Conservation (phyloP, 1,284 basidiomycete species). For the Volvariella surrecta region DNA sequence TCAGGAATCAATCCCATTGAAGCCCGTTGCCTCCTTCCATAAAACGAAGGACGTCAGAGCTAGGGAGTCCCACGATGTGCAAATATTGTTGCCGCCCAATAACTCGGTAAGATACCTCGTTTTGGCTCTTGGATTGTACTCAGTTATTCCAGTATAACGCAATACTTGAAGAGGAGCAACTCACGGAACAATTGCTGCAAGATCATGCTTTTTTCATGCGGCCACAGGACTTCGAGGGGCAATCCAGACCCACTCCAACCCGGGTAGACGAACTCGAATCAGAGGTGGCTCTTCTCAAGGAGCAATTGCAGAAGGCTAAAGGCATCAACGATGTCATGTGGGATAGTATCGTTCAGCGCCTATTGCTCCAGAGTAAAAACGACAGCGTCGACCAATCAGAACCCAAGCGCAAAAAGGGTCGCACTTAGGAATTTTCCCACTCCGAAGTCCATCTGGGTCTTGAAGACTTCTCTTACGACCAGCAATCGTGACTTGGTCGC, state of each 20-base stretch:
- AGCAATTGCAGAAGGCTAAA: slow-evolving; percentile 73
- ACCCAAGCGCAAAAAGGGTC: slow-evolving; percentile 26
- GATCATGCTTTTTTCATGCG: slow-evolving; percentile 57
- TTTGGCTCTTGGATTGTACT: neutral
- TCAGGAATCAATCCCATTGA: slow-evolving; percentile 56
- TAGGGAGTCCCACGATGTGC: slow-evolving; percentile 60
- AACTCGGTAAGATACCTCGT: neutral
- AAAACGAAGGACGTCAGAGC: slow-evolving; percentile 58
- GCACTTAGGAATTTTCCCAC: slow-evolving; percentile 13
- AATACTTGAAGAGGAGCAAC: slow-evolving; percentile 25
- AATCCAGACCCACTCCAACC: slow-evolving; percentile 33
- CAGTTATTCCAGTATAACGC: neutral
- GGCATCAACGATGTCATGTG: slow-evolving; percentile 87
- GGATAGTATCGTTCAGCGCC: slow-evolving; percentile 66
- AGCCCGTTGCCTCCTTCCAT: slow-evolving; percentile 60
- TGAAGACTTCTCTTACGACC: too few species aligned
- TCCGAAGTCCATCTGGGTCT: neutral
- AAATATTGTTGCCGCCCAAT: slow-evolving; percentile 41
- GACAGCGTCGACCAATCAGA: slow-evolving; percentile 10
- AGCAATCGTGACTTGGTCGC: too few species aligned
- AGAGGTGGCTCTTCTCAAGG: slow-evolving; percentile 57
- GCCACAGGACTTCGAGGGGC: slow-evolving; percentile 19
- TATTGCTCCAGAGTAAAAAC: slow-evolving; percentile 34
- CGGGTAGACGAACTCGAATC: slow-evolving; percentile 63
- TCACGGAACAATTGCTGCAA: slow-evolving; percentile 42